A percentile compares a stretch with the other conserved stretches of the same genome.
phyloP scores from a whole-genome alignment of 2,329 filamentous ascomycete species.

The Pestalotiopsis sp. region DNA sequence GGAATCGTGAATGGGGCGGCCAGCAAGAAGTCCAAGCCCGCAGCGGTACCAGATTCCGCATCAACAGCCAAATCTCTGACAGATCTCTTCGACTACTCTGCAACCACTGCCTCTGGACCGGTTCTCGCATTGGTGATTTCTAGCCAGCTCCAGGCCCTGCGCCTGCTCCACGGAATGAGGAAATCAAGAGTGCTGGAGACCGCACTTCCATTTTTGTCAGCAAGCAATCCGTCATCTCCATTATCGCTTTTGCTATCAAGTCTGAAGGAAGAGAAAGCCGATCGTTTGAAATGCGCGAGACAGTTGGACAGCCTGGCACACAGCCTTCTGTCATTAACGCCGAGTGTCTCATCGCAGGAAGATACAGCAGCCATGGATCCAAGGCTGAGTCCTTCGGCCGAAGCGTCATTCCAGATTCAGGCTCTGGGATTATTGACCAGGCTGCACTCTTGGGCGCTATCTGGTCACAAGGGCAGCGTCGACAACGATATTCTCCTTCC shows the following conservation, averaged over 20 bases:
- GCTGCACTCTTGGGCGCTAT: constrained; percentile 65
- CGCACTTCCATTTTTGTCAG: constrained; percentile 54
- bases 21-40: constrained; percentile 31
- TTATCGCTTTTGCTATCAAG: constrained; percentile 53
- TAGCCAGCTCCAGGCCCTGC: constrained; percentile 65
- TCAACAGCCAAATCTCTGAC: constrained; percentile 48
- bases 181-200: constrained; percentile 61
- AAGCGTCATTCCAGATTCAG: constrained; percentile 62
- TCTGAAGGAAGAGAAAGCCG: constrained; percentile 41
- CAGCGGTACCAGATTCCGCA: constrained; percentile 30
- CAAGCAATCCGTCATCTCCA: constrained; percentile 56
- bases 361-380: constrained; percentile 57
- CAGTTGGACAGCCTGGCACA: constrained; percentile 69
- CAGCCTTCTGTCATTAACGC: constrained; percentile 63
- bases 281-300: constrained; percentile 58
- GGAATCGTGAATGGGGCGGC: constrained; percentile 21
- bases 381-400: constrained; percentile 56
- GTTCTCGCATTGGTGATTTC: constrained; percentile 58
- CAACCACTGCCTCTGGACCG: constrained; percentile 37
- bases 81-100: constrained; percentile 63
- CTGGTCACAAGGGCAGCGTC: constrained; percentile 57
- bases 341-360: constrained; percentile 64
- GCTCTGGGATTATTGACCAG: constrained; percentile 61
- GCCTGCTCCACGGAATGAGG: constrained; percentile 60
- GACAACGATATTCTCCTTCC: constrained; percentile 68